phyloP scores from a whole-genome alignment of 345 rosid genomes.

The Eucalyptus pauciflora region DNA sequence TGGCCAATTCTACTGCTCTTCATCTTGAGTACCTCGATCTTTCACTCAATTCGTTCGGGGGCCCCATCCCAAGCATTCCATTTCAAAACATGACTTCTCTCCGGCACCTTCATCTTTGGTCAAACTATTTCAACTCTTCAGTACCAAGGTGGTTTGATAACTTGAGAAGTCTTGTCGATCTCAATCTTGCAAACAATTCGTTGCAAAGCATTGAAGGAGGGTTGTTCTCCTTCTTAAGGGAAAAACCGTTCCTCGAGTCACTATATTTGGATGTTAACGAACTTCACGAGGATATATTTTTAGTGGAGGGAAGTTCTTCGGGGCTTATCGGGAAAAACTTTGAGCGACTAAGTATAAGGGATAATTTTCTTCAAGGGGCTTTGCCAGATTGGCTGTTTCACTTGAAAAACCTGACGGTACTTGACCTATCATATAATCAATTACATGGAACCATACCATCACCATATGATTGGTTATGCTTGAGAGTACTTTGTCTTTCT shows the following conservation, averaged over 20 bases:
- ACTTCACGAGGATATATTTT: background rate
- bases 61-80: background rate
- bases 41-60: rapidly evolving
- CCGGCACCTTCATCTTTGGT: background rate
- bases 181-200: background rate
- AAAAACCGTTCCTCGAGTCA: background rate
- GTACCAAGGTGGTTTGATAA: background rate
- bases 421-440: background rate
- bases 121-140: background rate
- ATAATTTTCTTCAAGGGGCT: rapidly evolving
- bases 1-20: background rate
- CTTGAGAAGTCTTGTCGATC: background rate
- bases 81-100: background rate
- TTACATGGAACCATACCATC: background rate
- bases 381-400: background rate
- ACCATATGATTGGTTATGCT: too few relatives aligned
- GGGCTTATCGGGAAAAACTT: background rate
- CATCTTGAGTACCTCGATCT: background rate
- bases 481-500: too few relatives aligned
- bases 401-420: background rate
- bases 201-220: background rate
- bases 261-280: rapidly evolving
- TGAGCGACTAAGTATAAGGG: rapidly evolving
- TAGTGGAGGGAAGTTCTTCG: background rate
- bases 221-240: background rate